Evolutionary conservation across 495 filamentous ascomycete species (phyloP).

Genomic region (Talaromyces nanjingensis): DNA sequence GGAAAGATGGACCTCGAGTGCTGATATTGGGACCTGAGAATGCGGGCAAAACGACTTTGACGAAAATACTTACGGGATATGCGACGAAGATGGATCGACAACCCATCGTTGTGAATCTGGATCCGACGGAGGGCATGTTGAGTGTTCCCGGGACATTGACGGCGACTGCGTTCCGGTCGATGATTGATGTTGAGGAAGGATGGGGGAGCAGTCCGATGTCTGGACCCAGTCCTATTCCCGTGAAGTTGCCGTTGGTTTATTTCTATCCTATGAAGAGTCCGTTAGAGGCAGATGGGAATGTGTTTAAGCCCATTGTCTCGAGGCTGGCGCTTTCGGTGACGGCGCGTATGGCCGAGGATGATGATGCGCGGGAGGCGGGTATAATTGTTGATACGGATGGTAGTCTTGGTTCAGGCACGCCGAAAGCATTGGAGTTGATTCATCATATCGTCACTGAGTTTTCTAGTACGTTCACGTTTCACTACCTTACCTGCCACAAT

Average conservation of each 20-base stretch:
- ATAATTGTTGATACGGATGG: slow-evolving; percentile 85
- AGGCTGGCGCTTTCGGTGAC: slow-evolving; percentile 74
- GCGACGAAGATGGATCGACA: slow-evolving; percentile 68
- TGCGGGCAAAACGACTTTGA: slow-evolving; percentile 78
- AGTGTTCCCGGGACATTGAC: slow-evolving; percentile 79
- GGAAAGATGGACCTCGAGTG: slow-evolving; percentile 67
- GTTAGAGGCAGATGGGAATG: slow-evolving; percentile 58
- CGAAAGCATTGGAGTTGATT: slow-evolving; percentile 63
- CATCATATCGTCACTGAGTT: slow-evolving; percentile 85
- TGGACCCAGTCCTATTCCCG: slow-evolving; percentile 77
- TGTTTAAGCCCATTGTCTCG: slow-evolving; percentile 69
- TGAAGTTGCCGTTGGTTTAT: slow-evolving; percentile 90
- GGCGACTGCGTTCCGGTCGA: slow-evolving; percentile 71
- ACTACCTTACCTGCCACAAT: not conserved
- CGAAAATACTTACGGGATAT: slow-evolving; percentile 75
- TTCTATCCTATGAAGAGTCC: slow-evolving; percentile 72
- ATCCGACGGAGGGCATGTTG: slow-evolving; percentile 80
- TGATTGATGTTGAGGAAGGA: slow-evolving; percentile 85
- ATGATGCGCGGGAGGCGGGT: slow-evolving; percentile 59
- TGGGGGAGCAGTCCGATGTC: slow-evolving; percentile 89
- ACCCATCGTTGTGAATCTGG: slow-evolving; percentile 78
- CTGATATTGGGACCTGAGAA: slow-evolving; percentile 76
- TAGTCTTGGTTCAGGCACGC: slow-evolving; percentile 51
- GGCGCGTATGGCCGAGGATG: slow-evolving; percentile 72
- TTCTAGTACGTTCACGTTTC: slow-evolving; percentile 44